Percentiles rank a stretch among this genome's conserved stretches.
phyloP scores from a whole-genome alignment of 2,329 filamentous ascomycete genomes.

The Aurifilum marmelostoma region DNA sequence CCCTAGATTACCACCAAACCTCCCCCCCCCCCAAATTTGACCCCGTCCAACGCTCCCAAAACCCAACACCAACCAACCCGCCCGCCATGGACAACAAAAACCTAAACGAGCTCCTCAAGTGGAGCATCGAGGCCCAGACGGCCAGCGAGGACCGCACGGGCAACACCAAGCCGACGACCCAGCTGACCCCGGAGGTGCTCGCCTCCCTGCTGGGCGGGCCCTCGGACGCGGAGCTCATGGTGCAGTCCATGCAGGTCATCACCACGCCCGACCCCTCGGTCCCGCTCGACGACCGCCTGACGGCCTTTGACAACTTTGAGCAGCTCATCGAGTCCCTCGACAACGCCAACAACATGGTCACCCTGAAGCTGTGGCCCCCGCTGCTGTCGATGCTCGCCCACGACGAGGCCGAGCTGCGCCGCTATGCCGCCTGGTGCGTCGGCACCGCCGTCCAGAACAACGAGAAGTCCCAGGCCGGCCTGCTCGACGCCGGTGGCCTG shows the following conservation, averaged over 20 bases:
- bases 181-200: conserved; percentile 71
- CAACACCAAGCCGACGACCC: conserved; percentile 40
- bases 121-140: conserved; percentile 39
- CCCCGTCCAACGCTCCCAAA: no score
- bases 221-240: conserved; percentile 92
- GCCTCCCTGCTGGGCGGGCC: conserved; percentile 79
- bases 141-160: conserved; percentile 29
- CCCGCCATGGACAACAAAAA: conserved; percentile 39
- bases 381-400: conserved; percentile 71
- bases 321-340: conserved; percentile 90
- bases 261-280: conserved; percentile 62
- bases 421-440: conserved; percentile 91
- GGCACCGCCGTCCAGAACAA: conserved; percentile 98
- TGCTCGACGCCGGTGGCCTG: conserved; percentile 67
- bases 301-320: conserved; percentile 93
- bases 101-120: conserved; percentile 43
- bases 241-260: conserved; percentile 78
- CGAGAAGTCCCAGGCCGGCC: conserved; percentile 75
- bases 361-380: conserved; percentile 79
- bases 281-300: conserved; percentile 74
- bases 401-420: conserved; percentile 72
- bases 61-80: no score
- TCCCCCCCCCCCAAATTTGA: no score
- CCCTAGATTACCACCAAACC: background rate
- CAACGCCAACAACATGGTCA: conserved; percentile 92